Base-by-base conservation (phyloP, 805 yeast genomes). In the Yarrowia divulgata region DNA sequence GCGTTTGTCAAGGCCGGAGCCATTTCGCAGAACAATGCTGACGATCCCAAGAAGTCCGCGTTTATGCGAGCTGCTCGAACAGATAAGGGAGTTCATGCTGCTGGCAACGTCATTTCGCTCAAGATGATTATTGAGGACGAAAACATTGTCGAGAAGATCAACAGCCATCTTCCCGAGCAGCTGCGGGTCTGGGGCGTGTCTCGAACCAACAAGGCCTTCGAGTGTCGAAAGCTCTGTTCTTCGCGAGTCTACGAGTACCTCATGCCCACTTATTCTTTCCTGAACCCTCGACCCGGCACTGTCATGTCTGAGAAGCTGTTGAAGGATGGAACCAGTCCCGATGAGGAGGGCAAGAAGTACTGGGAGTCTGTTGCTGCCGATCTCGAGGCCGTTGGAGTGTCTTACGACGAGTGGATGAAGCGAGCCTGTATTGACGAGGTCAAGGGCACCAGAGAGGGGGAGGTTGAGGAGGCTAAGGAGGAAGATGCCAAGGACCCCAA, bases 11-110 rank as follows among this genome's bases (percentile, higher is more conserved):
- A 85, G 69, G 93, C 97, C 1, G 98, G 97, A 19, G 97, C 97
- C 5, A 86, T 93, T 69, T 90, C 97, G 0, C 86, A 87, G 70
- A 95, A 90, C 74, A 93, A 93, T 78, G 87, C 97, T 8, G 89
- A 88, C 70, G 98, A 94, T 77, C 86, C 93, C 74, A 93, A 91
- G 76, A 93, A 93, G 77, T 86, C 88, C 68, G 93, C 95, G 0
- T 90, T 94, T 76, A 89, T 79, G 72, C 74, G 84, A 4, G 84
- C 84, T 6, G 84, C 84, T 16, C 85, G 84, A 72, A 97, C 98
- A 3, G 98, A 93, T 78, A 94, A 94, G 79, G 98, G 98, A 71
- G 98, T 93, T 32, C 98, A 93, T 79, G 98, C 98, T 13, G 97
- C 97, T 1, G 98, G 98, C 37, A 93, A 93, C 77, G 92, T 93